Conservation (phyloP, 306 rosid species). For the Vigna angularis region DNA sequence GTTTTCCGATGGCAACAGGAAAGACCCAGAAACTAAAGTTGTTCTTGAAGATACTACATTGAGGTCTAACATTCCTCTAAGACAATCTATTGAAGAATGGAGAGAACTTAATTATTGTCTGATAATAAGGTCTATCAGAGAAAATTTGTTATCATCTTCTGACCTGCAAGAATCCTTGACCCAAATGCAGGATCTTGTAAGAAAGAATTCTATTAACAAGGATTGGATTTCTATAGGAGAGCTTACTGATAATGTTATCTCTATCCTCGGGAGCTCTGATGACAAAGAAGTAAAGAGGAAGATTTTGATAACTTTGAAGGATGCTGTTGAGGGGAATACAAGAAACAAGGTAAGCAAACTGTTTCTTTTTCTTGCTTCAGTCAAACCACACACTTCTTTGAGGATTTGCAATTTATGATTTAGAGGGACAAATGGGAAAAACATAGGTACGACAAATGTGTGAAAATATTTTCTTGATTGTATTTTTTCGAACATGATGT, state of each 20-base stretch:
- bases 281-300: conserved; percentile 62
- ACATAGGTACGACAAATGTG: background rate
- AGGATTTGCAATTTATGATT: conserved; percentile 29
- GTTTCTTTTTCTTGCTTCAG: conserved; percentile 36
- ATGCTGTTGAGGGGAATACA: conserved; percentile 69
- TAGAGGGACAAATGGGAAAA: conserved; percentile 6
- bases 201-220: conserved; percentile 76
- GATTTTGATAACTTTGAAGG: conserved; percentile 71
- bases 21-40: conserved; percentile 71
- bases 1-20: conserved; percentile 59
- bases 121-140: conserved; percentile 61
- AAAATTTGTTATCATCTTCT: conserved; percentile 48
- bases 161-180: conserved; percentile 60
- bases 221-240: conserved; percentile 82
- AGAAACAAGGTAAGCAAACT: conserved; percentile 70
- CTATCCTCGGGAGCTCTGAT: conserved; percentile 58
- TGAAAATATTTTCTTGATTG: conserved; percentile 16
- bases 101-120: conserved; percentile 80
- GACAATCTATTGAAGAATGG: conserved; percentile 90
- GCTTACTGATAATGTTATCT: conserved; percentile 59
- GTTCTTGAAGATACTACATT: conserved; percentile 65
- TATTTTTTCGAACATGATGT: conserved; percentile 26
- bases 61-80: conserved; percentile 70
- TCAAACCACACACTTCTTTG: background rate
- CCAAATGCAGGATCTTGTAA: conserved; percentile 65